phyloP scores from a whole-genome alignment of 116 monocot species.

The Posidonia oceanica region DNA sequence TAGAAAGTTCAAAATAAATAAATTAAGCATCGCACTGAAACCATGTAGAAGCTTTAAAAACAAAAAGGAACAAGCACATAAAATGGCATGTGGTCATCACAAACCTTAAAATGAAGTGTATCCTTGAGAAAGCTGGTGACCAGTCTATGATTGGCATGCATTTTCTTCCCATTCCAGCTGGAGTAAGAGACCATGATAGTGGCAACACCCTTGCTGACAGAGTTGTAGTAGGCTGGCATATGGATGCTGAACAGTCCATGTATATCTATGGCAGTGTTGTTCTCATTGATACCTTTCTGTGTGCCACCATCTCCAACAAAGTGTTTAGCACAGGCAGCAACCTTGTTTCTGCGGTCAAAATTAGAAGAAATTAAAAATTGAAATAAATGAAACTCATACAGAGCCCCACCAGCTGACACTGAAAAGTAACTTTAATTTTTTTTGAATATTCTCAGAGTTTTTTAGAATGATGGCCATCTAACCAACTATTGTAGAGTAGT shows the following conservation, averaged over 20 bases:
- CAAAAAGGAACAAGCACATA: not conserved
- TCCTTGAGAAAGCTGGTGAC: slow-evolving; percentile 44
- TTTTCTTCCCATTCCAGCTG: slow-evolving; percentile 48
- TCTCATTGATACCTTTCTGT: slow-evolving; percentile 35
- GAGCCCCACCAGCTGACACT: too few relatives aligned
- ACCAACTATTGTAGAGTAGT: too few relatives aligned
- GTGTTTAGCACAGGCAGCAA: slow-evolving; percentile 42
- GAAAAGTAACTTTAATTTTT: too few relatives aligned
- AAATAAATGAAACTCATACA: too few relatives aligned
- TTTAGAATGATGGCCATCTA: too few relatives aligned
- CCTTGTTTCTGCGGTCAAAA: slow-evolving; percentile 25
- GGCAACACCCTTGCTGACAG: slow-evolving; percentile 31
- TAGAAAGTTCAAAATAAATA: not conserved
- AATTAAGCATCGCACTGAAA: too few relatives aligned
- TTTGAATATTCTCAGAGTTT: too few relatives aligned
- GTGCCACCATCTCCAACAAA: slow-evolving; percentile 60
- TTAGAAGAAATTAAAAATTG: too few relatives aligned
- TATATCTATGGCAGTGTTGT: slow-evolving; percentile 21
- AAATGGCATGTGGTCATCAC: not conserved
- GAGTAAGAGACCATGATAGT: slow-evolving; percentile 45
- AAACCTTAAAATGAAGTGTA: slow-evolving; percentile 33
- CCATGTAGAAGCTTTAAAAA: not conserved
- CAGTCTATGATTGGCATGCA: slow-evolving; percentile 37
- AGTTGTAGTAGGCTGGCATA: slow-evolving; percentile 38
- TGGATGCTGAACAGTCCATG: slow-evolving; percentile 28